Evolutionary conservation across 2,329 filamentous ascomycete genomes (phyloP).

Genomic region (Alternaria brassicicola): DNA sequence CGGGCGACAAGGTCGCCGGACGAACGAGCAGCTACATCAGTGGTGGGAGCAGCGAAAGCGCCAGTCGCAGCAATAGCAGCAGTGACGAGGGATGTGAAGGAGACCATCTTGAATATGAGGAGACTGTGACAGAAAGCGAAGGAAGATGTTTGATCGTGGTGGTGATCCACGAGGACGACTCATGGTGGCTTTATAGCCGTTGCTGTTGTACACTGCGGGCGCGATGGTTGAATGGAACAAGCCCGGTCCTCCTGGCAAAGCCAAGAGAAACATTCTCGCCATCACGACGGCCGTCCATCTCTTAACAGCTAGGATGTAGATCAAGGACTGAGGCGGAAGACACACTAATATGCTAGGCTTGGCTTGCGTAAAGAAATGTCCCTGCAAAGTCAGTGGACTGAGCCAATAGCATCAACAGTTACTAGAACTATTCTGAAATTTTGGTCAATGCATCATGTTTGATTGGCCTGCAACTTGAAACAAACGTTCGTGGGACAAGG

Average conservation of each 20-base stretch:
- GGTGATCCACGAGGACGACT: slow-evolving; percentile 17
- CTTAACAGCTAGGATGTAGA: slow-evolving; percentile 25
- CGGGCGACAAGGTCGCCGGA: slow-evolving; percentile 34
- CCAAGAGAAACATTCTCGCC: slow-evolving; percentile 21
- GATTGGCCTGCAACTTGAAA: slow-evolving; percentile 30
- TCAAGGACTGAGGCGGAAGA: slow-evolving; percentile 18
- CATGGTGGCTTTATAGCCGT: slow-evolving; percentile 27
- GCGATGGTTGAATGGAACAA: slow-evolving; percentile 7
- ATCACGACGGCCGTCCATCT: slow-evolving; percentile 18
- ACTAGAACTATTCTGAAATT: not conserved
- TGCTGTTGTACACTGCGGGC: slow-evolving; percentile 6
- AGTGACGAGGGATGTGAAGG: slow-evolving; percentile 37
- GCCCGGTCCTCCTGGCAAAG: slow-evolving; percentile 14
- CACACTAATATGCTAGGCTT: slow-evolving; percentile 26
- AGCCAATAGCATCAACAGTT: not conserved
- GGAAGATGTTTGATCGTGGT: slow-evolving; percentile 18
- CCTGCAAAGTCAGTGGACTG: not conserved
- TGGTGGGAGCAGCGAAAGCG: slow-evolving; percentile 36
- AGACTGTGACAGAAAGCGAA: slow-evolving; percentile 4
- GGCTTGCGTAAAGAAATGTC: slow-evolving; percentile 14
- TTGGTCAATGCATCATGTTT: not conserved
- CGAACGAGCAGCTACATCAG: slow-evolving; percentile 48
- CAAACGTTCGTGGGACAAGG: slow-evolving; percentile 18
- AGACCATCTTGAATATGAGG: slow-evolving; percentile 32
- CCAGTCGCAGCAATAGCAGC: slow-evolving; percentile 32